Percentiles rank a stretch among this genome's conserved stretches.
Evolutionary conservation across 2,329 filamentous ascomycete genomes (phyloP).

Genomic region (Sporothrix brasiliensis): DNA sequence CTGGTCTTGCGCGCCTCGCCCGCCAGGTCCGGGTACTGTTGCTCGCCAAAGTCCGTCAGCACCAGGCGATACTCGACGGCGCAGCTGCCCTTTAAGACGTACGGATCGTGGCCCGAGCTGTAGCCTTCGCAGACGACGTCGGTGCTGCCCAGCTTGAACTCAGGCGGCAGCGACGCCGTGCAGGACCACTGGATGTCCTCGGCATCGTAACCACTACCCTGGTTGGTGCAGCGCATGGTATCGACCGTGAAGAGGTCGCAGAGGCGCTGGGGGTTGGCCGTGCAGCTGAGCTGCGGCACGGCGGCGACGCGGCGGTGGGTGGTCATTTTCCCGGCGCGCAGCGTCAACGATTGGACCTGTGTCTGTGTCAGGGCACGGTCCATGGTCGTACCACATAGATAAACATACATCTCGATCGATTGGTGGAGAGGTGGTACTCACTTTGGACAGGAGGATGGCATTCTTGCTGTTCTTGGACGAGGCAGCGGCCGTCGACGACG

Average conservation of each 20-base stretch:
- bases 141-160: constrained; percentile 74
- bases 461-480: constrained; percentile 47
- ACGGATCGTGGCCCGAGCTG: constrained; percentile 71
- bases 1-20: constrained; percentile 44
- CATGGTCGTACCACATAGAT: neutral
- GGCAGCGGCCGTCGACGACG: constrained; percentile 15
- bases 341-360: constrained; percentile 75
- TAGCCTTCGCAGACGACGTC: constrained; percentile 96
- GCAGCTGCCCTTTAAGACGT: constrained; percentile 88
- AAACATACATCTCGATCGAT: neutral
- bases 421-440: constrained; percentile 50
- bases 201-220: constrained; percentile 74
- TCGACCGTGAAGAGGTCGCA: constrained; percentile 74
- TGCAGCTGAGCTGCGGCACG: constrained; percentile 77
- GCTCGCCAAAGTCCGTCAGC: constrained; percentile 75
- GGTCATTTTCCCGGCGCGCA: constrained; percentile 68
- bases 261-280: constrained; percentile 63
- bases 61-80: constrained; percentile 85
- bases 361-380: constrained; percentile 51
- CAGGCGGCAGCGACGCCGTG: constrained; percentile 61
- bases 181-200: constrained; percentile 94
- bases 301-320: constrained; percentile 74
- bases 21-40: constrained; percentile 64
- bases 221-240: constrained; percentile 86
- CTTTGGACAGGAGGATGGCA: constrained; percentile 61